Evolutionary conservation across 306 rosid genomes (phyloP).

Genomic region (Myrica gale): DNA sequence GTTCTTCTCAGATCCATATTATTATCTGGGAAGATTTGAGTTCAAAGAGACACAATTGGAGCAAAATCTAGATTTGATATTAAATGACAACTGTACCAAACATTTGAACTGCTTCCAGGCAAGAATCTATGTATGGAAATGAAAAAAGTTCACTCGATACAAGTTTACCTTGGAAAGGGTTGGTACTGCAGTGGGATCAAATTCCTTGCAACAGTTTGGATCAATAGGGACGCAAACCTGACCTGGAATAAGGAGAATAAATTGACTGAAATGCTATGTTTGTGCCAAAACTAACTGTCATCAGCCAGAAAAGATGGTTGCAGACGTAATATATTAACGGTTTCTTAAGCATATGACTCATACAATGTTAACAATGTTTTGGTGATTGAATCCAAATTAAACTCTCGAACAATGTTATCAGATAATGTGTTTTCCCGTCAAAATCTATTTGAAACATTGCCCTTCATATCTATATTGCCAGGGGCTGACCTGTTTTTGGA

Average conservation of each 20-base stretch:
- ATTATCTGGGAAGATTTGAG: background rate
- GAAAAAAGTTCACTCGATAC: constrained; percentile 6
- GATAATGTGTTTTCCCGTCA: background rate
- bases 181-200: constrained; percentile 82
- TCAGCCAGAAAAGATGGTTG: background rate
- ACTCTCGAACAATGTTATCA: background rate
- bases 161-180: constrained; percentile 63
- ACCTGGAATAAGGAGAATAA: constrained; percentile 44
- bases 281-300: constrained; percentile 7
- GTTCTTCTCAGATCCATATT: background rate
- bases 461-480: constrained; percentile 2
- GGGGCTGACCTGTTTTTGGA: constrained; percentile 68
- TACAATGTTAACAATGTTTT: background rate
- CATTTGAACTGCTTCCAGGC: background rate
- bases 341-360: constrained; percentile 8
- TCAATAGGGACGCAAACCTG: constrained; percentile 82
- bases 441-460: background rate
- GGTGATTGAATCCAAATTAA: background rate
- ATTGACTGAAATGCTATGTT: constrained; percentile 24
- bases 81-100: background rate
- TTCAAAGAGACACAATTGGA: background rate
- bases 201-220: constrained; percentile 73
- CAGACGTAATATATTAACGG: background rate
- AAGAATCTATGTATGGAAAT: constrained; percentile 4
- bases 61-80: background rate